Evolutionary conservation across 495 filamentous ascomycete species (phyloP).

Genomic region (Staphylotrichum longicolle): DNA sequence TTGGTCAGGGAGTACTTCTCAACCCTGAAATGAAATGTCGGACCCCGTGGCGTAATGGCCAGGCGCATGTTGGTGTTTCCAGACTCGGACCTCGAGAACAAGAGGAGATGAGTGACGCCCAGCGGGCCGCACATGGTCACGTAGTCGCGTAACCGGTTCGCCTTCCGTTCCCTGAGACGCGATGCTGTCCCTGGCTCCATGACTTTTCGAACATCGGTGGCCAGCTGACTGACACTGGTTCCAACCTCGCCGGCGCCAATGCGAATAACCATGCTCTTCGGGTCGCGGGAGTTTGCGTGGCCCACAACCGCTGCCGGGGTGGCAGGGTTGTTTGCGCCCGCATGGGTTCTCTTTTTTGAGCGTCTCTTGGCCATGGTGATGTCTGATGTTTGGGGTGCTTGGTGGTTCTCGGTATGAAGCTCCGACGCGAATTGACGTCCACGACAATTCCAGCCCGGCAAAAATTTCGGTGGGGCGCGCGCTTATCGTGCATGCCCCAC

Average conservation of each 20-base stretch:
- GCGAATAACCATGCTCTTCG: conserved; percentile 98
- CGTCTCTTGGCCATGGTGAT: conserved; percentile 71
- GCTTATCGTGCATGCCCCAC: conserved; percentile 34
- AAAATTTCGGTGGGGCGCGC: conserved; percentile 36
- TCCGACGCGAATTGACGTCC: conserved; percentile 15
- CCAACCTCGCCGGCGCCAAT: conserved; percentile 94
- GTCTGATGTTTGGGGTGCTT: conserved; percentile 17
- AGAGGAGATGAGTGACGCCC: conserved; percentile 87
- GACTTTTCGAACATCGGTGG: conserved; percentile 84
- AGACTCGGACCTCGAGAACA: conserved; percentile 85
- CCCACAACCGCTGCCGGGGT: conserved; percentile 36
- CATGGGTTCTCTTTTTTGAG: conserved; percentile 87
- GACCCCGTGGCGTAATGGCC: conserved; percentile 83
- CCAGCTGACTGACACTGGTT: conserved; percentile 84
- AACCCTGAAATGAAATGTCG: conserved; percentile 92
- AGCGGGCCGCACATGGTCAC: conserved; percentile 93
- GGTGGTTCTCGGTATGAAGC: conserved; percentile 10
- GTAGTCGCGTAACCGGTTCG: conserved; percentile 88
- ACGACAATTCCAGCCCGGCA: conserved; percentile 8
- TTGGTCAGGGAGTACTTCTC: conserved; percentile 93
- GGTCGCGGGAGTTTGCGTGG: conserved; percentile 55
- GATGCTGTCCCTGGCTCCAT: conserved; percentile 95
- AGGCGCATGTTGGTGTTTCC: conserved; percentile 93
- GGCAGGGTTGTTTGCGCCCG: conserved; percentile 61
- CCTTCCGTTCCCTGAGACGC: conserved; percentile 81